A percentile compares a stretch with the other conserved stretches of the same genome.
Evolutionary conservation across 179 eudicot species (phyloP).

Genomic region (Beta lomatogona): DNA sequence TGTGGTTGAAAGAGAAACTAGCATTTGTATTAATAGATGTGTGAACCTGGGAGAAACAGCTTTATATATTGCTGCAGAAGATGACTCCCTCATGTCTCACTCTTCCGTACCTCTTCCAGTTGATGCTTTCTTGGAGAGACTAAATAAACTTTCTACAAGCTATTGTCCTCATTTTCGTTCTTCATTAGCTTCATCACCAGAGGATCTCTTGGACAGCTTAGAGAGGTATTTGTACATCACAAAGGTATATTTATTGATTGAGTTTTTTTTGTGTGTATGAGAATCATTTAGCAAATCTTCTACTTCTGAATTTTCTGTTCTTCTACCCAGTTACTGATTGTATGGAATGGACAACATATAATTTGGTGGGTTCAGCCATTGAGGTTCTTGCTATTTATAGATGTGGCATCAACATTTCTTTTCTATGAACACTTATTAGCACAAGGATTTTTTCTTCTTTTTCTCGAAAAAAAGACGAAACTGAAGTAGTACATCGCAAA

Average conservation of each 20-base stretch:
- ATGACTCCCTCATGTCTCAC: conserved; percentile 88
- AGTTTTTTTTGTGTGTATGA: too few relatives aligned
- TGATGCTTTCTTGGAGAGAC: conserved; percentile 75
- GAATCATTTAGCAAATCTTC: too few relatives aligned
- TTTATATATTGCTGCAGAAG: conserved; percentile 83
- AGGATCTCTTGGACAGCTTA: conserved; percentile 60
- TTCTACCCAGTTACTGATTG: too few relatives aligned
- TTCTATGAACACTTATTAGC: background rate
- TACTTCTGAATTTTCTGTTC: too few relatives aligned
- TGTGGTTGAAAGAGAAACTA: conserved; percentile 75
- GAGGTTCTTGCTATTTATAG: too few relatives aligned
- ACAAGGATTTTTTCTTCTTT: background rate
- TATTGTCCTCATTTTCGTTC: conserved; percentile 69
- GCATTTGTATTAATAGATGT: conserved; percentile 67
- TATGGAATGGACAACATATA: too few relatives aligned
- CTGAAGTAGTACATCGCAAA: background rate
- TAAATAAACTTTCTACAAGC: conserved; percentile 66
- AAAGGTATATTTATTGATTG: conserved; percentile 49
- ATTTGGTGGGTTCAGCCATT: background rate
- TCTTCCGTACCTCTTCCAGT: conserved; percentile 94
- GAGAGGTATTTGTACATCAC: conserved; percentile 72
- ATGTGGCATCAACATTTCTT: background rate
- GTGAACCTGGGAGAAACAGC: conserved; percentile 84
- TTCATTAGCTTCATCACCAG: conserved; percentile 66
- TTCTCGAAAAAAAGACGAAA: background rate